A percentile compares a stretch with the other conserved stretches of the same genome.
phyloP scores from a whole-genome alignment of 129 eudicot species.

The Heracleum sosnowskyi region DNA sequence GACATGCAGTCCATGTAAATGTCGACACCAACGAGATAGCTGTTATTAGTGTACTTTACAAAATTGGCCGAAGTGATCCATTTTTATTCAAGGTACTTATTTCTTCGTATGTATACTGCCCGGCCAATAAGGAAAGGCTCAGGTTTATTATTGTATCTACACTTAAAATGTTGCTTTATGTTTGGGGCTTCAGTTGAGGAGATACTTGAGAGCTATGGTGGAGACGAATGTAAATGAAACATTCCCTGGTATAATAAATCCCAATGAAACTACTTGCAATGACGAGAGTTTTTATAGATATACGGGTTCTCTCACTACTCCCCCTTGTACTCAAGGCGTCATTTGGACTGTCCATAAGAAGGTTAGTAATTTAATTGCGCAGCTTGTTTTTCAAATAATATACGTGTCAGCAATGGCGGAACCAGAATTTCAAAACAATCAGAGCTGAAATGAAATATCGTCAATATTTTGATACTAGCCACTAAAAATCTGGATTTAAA shows the following conservation, averaged over 20 bases:
- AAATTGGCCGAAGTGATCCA: conserved; percentile 41
- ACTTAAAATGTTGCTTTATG: neutral
- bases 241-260: conserved; percentile 24
- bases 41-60: conserved; percentile 49
- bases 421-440: too few species aligned
- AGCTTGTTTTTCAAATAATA: too few species aligned
- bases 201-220: conserved; percentile 14
- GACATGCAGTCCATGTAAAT: conserved; percentile 61
- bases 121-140: neutral
- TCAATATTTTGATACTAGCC: too few species aligned
- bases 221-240: conserved; percentile 10
- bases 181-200: conserved; percentile 18
- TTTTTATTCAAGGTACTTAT: conserved; percentile 51
- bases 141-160: neutral
- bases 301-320: conserved; percentile 38
- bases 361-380: conserved; percentile 13
- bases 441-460: too few species aligned
- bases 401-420: too few species aligned
- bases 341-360: conserved; percentile 34
- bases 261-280: conserved; percentile 8
- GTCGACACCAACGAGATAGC: conserved; percentile 32
- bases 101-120: too few species aligned
- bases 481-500: too few species aligned
- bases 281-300: conserved; percentile 33
- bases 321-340: conserved; percentile 47